Conservation (phyloP, 192 early-diverging fungal genomes). For the Mortierella claussenii region DNA sequence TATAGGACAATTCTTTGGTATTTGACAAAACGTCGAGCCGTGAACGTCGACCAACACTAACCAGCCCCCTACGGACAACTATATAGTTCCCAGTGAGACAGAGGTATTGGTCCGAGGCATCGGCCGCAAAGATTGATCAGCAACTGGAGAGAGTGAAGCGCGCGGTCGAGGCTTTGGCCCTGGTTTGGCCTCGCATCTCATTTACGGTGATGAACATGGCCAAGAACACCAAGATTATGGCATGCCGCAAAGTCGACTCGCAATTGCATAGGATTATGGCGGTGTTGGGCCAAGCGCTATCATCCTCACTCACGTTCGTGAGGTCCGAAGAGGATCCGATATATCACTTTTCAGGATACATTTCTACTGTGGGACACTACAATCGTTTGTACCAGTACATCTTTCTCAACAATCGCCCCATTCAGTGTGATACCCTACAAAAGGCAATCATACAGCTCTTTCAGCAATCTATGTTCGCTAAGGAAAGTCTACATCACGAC, state of each 20-base stretch:
- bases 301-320: slow-evolving; percentile 18
- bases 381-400: slow-evolving; percentile 41
- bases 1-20: too few relatives aligned
- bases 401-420: slow-evolving; percentile 38
- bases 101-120: slow-evolving; percentile 51
- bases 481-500: slow-evolving; percentile 31
- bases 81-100: slow-evolving; percentile 70
- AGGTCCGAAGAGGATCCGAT: not conserved
- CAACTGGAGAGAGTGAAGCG: slow-evolving; percentile 64
- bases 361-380: slow-evolving; percentile 37
- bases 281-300: slow-evolving; percentile 60
- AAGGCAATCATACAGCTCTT: slow-evolving; percentile 17
- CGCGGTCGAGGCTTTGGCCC: slow-evolving; percentile 59
- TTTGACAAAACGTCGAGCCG: too few relatives aligned
- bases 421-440: slow-evolving; percentile 13
- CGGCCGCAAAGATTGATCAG: slow-evolving; percentile 30
- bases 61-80: not conserved
- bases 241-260: slow-evolving; percentile 46
- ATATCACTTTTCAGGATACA: slow-evolving; percentile 30
- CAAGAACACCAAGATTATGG: slow-evolving; percentile 46
- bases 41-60: too few relatives aligned
- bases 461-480: slow-evolving; percentile 25
- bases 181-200: slow-evolving; percentile 52
- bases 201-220: slow-evolving; percentile 55
- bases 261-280: slow-evolving; percentile 30